phyloP scores from a whole-genome alignment of 2,329 filamentous ascomycete genomes.

The Cadophora sp. region DNA sequence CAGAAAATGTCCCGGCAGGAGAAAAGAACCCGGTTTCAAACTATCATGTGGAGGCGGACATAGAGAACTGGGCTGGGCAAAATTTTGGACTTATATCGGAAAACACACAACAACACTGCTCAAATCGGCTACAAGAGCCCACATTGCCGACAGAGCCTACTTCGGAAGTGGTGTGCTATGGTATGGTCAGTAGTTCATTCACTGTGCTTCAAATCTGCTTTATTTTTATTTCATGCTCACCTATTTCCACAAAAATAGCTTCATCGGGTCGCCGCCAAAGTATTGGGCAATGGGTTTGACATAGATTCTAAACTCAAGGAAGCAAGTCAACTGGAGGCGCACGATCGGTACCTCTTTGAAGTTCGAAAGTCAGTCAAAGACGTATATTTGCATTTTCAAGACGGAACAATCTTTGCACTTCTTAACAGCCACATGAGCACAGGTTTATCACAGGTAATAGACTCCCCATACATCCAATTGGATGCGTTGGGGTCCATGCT shows the following conservation, averaged over 20 bases:
- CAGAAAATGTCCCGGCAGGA: neutral
- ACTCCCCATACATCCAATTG: neutral
- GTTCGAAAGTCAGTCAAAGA: neutral
- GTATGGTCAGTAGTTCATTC: neutral
- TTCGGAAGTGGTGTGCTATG: neutral
- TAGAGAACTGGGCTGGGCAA: neutral
- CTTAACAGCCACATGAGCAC: neutral
- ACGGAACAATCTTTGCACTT: neutral
- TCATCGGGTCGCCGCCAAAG: neutral
- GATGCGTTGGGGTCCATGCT: neutral
- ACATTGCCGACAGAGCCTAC: neutral
- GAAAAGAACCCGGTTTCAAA: neutral
- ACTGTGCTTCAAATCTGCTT: too few species aligned
- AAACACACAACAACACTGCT: neutral
- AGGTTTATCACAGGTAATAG: conserved; percentile 1
- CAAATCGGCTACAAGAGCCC: neutral
- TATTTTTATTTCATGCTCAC: too few species aligned
- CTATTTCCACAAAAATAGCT: neutral
- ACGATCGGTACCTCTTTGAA: neutral
- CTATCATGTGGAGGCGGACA: neutral
- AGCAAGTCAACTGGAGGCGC: neutral
- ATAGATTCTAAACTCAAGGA: neutral
- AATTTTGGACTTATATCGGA: neutral
- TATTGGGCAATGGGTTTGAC: neutral
- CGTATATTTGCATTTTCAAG: neutral